Base-by-base conservation (phyloP, 2,329 filamentous ascomycete species). In the Pseudomassariella vexata region DNA sequence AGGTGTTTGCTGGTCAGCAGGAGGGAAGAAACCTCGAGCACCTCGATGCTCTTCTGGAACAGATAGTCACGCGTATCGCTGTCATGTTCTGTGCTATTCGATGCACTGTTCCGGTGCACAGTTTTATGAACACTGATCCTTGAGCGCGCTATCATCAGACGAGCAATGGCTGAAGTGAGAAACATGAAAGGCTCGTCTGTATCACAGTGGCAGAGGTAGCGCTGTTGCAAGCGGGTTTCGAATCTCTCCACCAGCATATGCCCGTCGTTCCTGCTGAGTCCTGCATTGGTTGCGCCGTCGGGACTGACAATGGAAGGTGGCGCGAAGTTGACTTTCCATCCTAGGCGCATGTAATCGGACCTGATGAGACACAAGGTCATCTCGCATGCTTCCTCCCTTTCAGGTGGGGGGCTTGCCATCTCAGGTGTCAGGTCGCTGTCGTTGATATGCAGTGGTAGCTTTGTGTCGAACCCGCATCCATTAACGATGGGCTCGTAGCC, bases 381-480 rank as follows among this genome's bases (percentile, higher is more conserved):
- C 10, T 32, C 30, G 22, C 21, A 24, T 6, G 19, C 18, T 2
- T 23, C 30, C 9, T 14, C 6, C 11, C 30, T 21, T 23, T 25
- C 30, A 6, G 22, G 11, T 11, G 30, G 30, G 16, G 25, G 20
- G 7, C 25, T 23, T 6, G 22, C 10, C 30, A 25, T 32, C 3
- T 24, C 18, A 8, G 30, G 30, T 12, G 16, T 12, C 3, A 32
- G 21, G 6, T 32, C 30, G 10, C 14, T 24, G 16, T 32, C 30
- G 30, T 32, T 32, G 15, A 32, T 19, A 14, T 32, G n/a, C n/a
- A 56, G 44, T 9, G 56, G 56, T 30, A 45, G 44, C 24, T 44
- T 47, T 6, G 53, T 57, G 28, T 61, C 53, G 45, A 49, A 53
- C 1, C 24, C 30, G 9, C 42, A 0, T 47, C 46, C 3, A 41